phyloP scores from a whole-genome alignment of 169 alveolate genomes.

The Eimeria acervulina region DNA sequence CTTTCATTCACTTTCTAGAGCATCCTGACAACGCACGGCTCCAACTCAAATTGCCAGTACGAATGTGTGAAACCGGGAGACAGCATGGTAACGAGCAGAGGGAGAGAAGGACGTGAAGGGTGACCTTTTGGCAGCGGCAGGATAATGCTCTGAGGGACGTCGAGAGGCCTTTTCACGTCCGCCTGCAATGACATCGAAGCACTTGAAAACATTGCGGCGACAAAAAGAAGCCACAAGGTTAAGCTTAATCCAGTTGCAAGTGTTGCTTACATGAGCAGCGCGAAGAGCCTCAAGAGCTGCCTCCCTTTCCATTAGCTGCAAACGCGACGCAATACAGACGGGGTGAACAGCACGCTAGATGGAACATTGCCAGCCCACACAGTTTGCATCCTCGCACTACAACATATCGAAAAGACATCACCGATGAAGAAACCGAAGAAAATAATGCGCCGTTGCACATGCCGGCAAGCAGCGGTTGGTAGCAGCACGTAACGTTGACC shows the following conservation, averaged over 20 bases:
- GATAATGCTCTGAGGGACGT: background rate
- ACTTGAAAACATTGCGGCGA: too few relatives aligned
- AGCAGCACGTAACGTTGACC: background rate
- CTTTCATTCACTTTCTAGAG: background rate
- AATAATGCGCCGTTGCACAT: background rate
- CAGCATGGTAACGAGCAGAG: background rate
- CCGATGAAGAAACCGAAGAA: background rate
- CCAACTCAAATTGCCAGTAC: background rate
- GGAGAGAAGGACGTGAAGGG: too few relatives aligned
- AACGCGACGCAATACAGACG: background rate
- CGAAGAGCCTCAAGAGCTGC: conserved; percentile 65
- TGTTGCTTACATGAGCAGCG: conserved; percentile 5
- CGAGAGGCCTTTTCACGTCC: conserved; percentile 49
- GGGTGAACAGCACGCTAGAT: background rate
- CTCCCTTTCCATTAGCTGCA: conserved; percentile 69
- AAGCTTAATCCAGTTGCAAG: background rate
- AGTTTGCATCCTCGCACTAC: too few relatives aligned
- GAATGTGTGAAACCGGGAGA: background rate
- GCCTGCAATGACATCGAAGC: conserved; percentile 19
- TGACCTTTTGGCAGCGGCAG: conserved; percentile 60
- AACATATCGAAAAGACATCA: background rate
- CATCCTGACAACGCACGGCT: background rate
- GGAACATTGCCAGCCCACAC: background rate
- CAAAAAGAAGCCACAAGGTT: too few relatives aligned
- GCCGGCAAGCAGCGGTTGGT: background rate